Conservation (phyloP, 805 yeast genomes). For the Yarrowia sp. region DNA sequence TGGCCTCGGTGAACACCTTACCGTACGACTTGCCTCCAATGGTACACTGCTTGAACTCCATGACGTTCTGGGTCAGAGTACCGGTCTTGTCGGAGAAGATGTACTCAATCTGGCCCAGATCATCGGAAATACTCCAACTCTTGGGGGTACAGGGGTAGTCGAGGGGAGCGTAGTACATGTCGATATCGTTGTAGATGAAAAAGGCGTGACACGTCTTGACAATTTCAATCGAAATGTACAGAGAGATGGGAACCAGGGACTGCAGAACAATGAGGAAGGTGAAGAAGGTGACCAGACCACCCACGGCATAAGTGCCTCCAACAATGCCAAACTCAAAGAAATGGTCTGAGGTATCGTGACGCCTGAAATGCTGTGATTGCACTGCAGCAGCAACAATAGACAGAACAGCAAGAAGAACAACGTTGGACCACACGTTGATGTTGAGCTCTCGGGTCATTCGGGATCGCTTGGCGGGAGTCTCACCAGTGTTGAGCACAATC, state of each 20-base stretch:
- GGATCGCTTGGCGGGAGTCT: conserved; percentile 77
- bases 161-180: conserved; percentile 70
- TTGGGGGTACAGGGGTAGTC: conserved; percentile 85
- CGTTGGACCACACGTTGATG: conserved; percentile 69
- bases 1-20: conserved; percentile 75
- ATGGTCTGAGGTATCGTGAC: conserved; percentile 55
- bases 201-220: conserved; percentile 81
- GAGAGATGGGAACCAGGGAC: conserved; percentile 79
- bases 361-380: conserved; percentile 68
- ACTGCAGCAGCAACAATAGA: conserved; percentile 75
- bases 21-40: conserved; percentile 75
- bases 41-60: conserved; percentile 84
- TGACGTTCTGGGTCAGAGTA: conserved; percentile 80
- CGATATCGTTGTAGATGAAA: conserved; percentile 73
- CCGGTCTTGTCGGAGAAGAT: conserved; percentile 86
- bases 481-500: conserved; percentile 80
- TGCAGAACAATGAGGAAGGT: conserved; percentile 78
- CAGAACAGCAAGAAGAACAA: conserved; percentile 64
- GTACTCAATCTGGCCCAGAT: conserved; percentile 83
- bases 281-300: conserved; percentile 72
- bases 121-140: conserved; percentile 85
- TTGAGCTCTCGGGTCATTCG: conserved; percentile 73
- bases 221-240: conserved; percentile 79
- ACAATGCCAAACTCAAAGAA: conserved; percentile 70
- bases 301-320: conserved; percentile 65